Percentiles rank a stretch among this genome's conserved stretches.
Conservation (phyloP, 1,139 yeast species). For the Kluyveromyces sp. region DNA sequence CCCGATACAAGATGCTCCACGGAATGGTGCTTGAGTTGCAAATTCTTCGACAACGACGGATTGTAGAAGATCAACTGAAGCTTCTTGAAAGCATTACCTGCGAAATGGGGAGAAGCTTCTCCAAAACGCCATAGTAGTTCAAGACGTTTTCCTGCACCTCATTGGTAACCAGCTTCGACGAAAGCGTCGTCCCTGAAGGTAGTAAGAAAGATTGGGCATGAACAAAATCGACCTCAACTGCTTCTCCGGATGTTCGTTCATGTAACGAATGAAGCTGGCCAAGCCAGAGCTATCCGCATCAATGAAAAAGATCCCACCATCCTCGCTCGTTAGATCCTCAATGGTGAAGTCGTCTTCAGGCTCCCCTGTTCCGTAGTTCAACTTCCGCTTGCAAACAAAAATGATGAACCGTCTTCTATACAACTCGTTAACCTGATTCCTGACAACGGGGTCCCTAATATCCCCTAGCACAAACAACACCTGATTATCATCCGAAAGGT, state of each 20-base stretch:
- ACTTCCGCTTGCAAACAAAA: constrained; percentile 25
- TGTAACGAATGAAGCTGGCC: constrained; percentile 15
- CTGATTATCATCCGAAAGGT: constrained; percentile 16
- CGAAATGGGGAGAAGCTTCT: constrained; percentile 19
- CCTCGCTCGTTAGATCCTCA: constrained; percentile 13
- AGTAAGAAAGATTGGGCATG: constrained; percentile 27
- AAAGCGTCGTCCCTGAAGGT: constrained; percentile 21
- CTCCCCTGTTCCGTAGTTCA: constrained; percentile 12
- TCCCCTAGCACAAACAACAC: constrained; percentile 28
- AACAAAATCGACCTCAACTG: constrained; percentile 23
- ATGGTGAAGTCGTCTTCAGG: constrained; percentile 15
- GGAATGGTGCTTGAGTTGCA: constrained; percentile 20
- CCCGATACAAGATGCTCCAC: constrained; percentile 25
- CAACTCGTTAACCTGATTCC: constrained; percentile 29
- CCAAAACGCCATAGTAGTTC: constrained; percentile 16
- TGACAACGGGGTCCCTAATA: constrained; percentile 29
- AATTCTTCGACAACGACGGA: constrained; percentile 25
- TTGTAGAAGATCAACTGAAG: constrained; percentile 23
- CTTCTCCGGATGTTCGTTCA: constrained; percentile 9
- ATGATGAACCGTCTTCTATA: constrained; percentile 28
- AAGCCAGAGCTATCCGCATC: constrained; percentile 16
- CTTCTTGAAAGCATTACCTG: constrained; percentile 5
- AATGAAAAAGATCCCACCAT: constrained; percentile 26
- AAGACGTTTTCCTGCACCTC: constrained; percentile 22
- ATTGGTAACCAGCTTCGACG: constrained; percentile 16